Evolutionary conservation across 768 basidiomycete genomes (phyloP).

Genomic region (Suillus placidus): DNA sequence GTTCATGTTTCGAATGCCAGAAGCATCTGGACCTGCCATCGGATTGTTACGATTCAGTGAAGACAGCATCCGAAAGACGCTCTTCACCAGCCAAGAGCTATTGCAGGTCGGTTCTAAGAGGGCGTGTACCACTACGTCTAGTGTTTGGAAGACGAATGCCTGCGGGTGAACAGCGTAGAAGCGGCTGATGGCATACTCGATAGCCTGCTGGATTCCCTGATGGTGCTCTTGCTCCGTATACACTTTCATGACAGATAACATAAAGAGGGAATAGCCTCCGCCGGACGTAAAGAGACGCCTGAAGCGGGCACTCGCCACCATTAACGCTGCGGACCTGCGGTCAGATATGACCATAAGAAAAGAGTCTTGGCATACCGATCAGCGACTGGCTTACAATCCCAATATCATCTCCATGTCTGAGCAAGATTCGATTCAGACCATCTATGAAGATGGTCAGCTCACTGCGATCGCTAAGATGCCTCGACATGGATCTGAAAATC

Average conservation of each 20-base stretch:
- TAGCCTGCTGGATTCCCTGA: constrained; percentile 60
- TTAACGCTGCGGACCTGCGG: constrained; percentile 50
- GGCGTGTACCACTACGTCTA: constrained; percentile 63
- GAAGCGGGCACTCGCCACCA: constrained; percentile 78
- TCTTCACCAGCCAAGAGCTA: constrained; percentile 53
- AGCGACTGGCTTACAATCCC: constrained; percentile 76
- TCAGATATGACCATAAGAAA: background rate
- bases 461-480: constrained; percentile 68
- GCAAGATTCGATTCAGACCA: constrained; percentile 68
- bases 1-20: constrained; percentile 68
- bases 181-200: constrained; percentile 71
- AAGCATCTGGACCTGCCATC: constrained; percentile 52
- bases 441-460: constrained; percentile 71
- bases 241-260: constrained; percentile 70
- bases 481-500: constrained; percentile 70
- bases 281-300: constrained; percentile 73
- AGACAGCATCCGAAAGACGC: constrained; percentile 59
- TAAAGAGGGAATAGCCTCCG: constrained; percentile 73
- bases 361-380: constrained; percentile 53
- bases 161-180: constrained; percentile 78
- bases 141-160: constrained; percentile 72
- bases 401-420: constrained; percentile 71
- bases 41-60: constrained; percentile 51
- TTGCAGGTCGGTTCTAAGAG: constrained; percentile 52
- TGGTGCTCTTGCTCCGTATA: constrained; percentile 65